These are phyloP conservation scores for Tillandsia fasciculata DNA, from an alignment of 176 grass and related monocot genomes.

Conservation along the genomic window DNA sequence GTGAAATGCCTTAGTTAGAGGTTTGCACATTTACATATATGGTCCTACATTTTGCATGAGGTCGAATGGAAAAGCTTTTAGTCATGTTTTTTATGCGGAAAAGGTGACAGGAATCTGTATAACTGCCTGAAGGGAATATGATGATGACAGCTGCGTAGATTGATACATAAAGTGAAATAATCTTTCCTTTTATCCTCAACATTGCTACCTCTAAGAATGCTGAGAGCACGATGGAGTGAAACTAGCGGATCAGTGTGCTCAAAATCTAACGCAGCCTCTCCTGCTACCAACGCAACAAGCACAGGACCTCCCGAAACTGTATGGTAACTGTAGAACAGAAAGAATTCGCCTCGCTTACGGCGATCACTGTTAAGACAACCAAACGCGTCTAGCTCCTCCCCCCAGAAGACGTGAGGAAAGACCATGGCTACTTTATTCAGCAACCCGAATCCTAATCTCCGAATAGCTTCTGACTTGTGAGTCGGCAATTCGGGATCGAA, in stretches of 20 bases:
- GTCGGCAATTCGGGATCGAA: constrained; percentile 70
- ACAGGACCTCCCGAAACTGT: constrained; percentile 80
- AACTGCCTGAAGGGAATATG: too few relatives aligned
- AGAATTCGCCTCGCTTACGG: constrained; percentile 77
- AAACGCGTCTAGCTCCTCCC: constrained; percentile 84
- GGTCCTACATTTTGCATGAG: too few relatives aligned
- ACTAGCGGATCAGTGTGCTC: constrained; percentile 66
- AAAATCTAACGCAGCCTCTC: constrained; percentile 80
- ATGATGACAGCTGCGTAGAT: too few relatives aligned
- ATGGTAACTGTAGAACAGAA: constrained; percentile 93
- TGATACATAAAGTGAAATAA: not conserved
- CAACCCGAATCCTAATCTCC: constrained; percentile 73
- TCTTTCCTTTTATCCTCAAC: not conserved
- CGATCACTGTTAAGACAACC: constrained; percentile 76
- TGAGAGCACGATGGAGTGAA: constrained; percentile 59
- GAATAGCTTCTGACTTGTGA: constrained; percentile 53
- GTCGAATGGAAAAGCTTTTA: too few relatives aligned
- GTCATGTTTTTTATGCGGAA: too few relatives aligned
- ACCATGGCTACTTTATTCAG: constrained; percentile 95
- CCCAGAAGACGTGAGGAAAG: constrained; percentile 86
- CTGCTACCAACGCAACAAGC: constrained; percentile 79
- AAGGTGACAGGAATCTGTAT: too few relatives aligned
- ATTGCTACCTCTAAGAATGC: constrained; percentile 70
- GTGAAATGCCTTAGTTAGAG: too few relatives aligned
- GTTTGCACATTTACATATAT: too few relatives aligned